Conservation (phyloP, 2,329 filamentous ascomycete genomes). For the Botrytis squamosa region DNA sequence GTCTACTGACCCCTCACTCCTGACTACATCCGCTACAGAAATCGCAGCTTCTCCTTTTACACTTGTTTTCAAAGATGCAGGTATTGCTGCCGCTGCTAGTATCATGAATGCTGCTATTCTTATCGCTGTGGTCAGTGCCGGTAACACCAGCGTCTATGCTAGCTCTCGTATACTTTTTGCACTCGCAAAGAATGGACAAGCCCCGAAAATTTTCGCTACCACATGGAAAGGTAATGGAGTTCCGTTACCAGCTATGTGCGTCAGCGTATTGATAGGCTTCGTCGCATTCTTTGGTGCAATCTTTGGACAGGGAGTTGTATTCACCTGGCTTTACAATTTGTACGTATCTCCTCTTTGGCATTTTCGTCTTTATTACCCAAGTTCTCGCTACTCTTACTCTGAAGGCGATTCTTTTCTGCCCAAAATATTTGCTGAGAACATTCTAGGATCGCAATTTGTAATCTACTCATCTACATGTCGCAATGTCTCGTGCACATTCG, state of each 20-base stretch:
- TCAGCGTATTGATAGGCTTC: slow-evolving; percentile 69
- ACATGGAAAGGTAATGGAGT: slow-evolving; percentile 61
- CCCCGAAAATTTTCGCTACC: slow-evolving; percentile 65
- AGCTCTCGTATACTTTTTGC: slow-evolving; percentile 71
- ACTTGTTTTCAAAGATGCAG: slow-evolving; percentile 51
- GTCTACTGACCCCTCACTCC: slow-evolving; percentile 62
- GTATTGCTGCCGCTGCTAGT: slow-evolving; percentile 69
- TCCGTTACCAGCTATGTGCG: slow-evolving; percentile 58
- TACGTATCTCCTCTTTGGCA: not conserved
- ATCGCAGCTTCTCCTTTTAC: slow-evolving; percentile 73
- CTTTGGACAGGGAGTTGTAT: slow-evolving; percentile 63
- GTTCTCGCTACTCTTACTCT: not conserved
- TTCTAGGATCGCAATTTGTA: slow-evolving; percentile 13
- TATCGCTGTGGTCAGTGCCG: slow-evolving; percentile 68
- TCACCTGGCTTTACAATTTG: slow-evolving; percentile 66
- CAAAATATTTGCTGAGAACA: not conserved
- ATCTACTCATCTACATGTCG: slow-evolving; percentile 42
- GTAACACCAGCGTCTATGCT: slow-evolving; percentile 73
- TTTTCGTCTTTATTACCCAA: not conserved
- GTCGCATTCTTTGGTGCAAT: slow-evolving; percentile 71
- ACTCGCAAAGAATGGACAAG: slow-evolving; percentile 72
- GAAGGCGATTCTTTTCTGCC: not conserved
- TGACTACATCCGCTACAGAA: slow-evolving; percentile 65
- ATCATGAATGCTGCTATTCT: slow-evolving; percentile 78
- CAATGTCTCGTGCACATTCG: slow-evolving; percentile 69